Base-by-base conservation (phyloP, 2,329 filamentous ascomycete species). In the Penicillium sp. region DNA sequence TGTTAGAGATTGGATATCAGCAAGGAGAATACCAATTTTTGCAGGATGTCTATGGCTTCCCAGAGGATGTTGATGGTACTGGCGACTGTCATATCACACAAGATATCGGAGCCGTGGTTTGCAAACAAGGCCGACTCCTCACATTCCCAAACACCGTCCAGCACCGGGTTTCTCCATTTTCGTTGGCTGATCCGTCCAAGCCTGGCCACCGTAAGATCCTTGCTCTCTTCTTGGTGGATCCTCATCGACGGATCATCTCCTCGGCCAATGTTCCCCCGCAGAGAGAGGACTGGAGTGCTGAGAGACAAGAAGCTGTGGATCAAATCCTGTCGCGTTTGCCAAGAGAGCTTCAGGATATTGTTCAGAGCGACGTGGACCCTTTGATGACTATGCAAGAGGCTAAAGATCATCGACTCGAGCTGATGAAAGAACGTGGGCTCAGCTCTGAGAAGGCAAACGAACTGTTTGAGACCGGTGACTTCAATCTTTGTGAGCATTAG, bases 191-290 rank as follows among this genome's bases (percentile, higher is more conserved):
- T 56, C 63, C 63, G 0, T 78, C 76, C 0, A 78, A 76, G 52
- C 79, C 81, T 0, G 84, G 84, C 2, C 80, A 86, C 61, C 72
- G 81, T 13, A 80, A 81, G 58, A 80, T 86, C 50, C 69, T 87
- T 0, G 80, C 80, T 0, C 72, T 87, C 38, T 87, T 81, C 64
- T 75, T 88, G 2, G 79, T 87, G 0, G 83, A 87, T 58, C 84
- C 84, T 0, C 63, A 77, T 29, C 61, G 71, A 5, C 76, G 76
- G 6, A 75, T 87, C 45, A 73, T 82, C 9, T 84, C 72, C 3
- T 81, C 78, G 0, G 74, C 75, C 0, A 80, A 83, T 53, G 73
- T 83, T 0, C 79, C 80, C 1, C 79, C 79, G 2, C 81, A 83
- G 61, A 77, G 75, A 54, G 63, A 70, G n/a, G 54, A 47, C 34